A percentile compares a stretch with the other conserved stretches of the same genome.
Evolutionary conservation across 352 stramenopile genomes (phyloP).

Genomic region (Globisporangium radiosum): DNA sequence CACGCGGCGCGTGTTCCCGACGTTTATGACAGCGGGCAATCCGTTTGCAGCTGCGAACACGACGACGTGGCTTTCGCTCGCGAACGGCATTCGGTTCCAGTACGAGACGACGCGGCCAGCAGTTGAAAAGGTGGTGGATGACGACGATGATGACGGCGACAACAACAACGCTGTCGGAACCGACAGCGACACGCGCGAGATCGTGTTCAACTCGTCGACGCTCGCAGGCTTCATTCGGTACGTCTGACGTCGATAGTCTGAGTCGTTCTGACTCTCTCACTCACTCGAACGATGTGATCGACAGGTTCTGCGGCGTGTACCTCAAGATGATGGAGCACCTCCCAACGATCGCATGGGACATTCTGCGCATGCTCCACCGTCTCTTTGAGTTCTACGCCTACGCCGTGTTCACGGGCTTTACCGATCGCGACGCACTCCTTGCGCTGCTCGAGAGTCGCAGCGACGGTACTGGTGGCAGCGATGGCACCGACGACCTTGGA

Average conservation of each 20-base stretch:
- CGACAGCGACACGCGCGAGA: constrained; percentile 25
- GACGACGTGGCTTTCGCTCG: constrained; percentile 48
- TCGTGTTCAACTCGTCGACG: constrained; percentile 69
- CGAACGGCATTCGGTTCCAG: constrained; percentile 49
- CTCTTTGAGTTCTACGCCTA: constrained; percentile 81
- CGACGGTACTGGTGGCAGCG: constrained; percentile 10
- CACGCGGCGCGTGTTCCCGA: constrained; percentile 58
- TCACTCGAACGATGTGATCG: background rate
- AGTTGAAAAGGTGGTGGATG: background rate
- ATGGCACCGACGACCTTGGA: constrained; percentile 16
- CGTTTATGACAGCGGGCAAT: constrained; percentile 51
- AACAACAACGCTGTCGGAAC: background rate
- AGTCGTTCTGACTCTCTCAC: background rate
- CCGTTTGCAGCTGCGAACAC: constrained; percentile 51
- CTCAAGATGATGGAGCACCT: constrained; percentile 86
- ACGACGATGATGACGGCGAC: background rate
- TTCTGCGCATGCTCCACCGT: constrained; percentile 64
- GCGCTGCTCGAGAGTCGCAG: constrained; percentile 35
- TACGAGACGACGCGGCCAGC: constrained; percentile 13
- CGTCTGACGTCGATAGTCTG: background rate
- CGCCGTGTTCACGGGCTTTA: constrained; percentile 64
- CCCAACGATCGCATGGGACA: constrained; percentile 60
- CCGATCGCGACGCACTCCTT: constrained; percentile 33
- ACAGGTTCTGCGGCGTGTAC: constrained; percentile 73
- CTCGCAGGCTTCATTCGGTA: constrained; percentile 69